These are phyloP conservation scores for Pichia nanzhaoensis DNA, from an alignment of 805 yeast species.

Conservation along the genomic window DNA sequence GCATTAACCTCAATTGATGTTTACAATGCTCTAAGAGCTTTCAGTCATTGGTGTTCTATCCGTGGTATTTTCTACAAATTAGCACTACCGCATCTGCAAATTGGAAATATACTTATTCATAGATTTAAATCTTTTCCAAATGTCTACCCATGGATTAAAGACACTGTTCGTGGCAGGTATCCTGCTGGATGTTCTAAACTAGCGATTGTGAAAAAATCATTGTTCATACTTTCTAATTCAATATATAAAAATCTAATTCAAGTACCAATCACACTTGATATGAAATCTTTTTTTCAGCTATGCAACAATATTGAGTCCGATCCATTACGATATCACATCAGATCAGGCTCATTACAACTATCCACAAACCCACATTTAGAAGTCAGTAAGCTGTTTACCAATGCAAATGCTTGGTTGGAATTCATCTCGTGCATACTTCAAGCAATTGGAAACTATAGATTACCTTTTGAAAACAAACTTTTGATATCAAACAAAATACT, in stretches of 20 bases:
- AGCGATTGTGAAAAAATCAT: slow-evolving; percentile 34
- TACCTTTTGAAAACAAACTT: slow-evolving; percentile 11
- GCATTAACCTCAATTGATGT: slow-evolving; percentile 34
- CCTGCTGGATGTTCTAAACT: slow-evolving; percentile 50
- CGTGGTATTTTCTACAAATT: slow-evolving; percentile 40
- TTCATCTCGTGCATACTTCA: slow-evolving; percentile 20
- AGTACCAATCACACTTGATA: slow-evolving; percentile 26
- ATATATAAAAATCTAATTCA: slow-evolving; percentile 34
- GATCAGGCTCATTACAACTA: slow-evolving; percentile 24
- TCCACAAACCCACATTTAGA: slow-evolving; percentile 17
- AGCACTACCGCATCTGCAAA: slow-evolving; percentile 33
- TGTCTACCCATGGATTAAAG: slow-evolving; percentile 34
- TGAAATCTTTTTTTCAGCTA: slow-evolving; percentile 32
- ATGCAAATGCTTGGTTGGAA: slow-evolving; percentile 12
- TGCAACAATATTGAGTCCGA: slow-evolving; percentile 41
- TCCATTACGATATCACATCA: slow-evolving; percentile 43
- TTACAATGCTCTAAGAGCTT: slow-evolving; percentile 42
- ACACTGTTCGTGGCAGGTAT: slow-evolving; percentile 37
- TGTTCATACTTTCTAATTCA: slow-evolving; percentile 33
- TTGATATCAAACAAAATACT: slow-evolving; percentile 20
- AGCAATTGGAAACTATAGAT: slow-evolving; percentile 17
- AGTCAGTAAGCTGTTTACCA: slow-evolving; percentile 12
- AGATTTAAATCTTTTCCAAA: slow-evolving; percentile 37
- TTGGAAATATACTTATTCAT: slow-evolving; percentile 27
- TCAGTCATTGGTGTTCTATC: slow-evolving; percentile 50